Evolutionary conservation across 202 grass and related monocot genomes (phyloP), one percentile per base, ranked within the genome.

Genomic region (Schoenoplectus triqueter): DNA sequence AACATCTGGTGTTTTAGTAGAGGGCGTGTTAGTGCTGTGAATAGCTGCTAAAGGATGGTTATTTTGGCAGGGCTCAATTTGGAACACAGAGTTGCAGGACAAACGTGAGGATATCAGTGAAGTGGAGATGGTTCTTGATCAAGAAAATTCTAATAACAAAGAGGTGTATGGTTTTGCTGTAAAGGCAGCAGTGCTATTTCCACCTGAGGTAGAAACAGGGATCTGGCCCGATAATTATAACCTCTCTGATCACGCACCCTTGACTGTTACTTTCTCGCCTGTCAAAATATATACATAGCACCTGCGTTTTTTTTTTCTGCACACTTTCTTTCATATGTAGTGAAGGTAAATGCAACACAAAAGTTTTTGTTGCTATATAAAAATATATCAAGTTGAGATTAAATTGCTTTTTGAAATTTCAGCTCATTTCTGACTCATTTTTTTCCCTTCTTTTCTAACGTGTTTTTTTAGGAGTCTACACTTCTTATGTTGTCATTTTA

Each of bases 191-290:
- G 90, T 89, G 80, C 85, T 94, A 31, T 94, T 92, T 56, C 90
- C 92, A 13, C 90, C 90, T 17, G 92, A 94, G 73, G 90, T 92
- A 80, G 90, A 92, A 84, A 94, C 90, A 84, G 92, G 92, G 82
- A 90, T 87, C 84, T 94, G 92, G 92, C 92, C 92, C 14, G 90
- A 95, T 84, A 89, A 92, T 50, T 95, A 95, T 62, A 92, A 77
- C 73, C 92, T 95, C 48, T 95, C 92, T 39, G 92, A 95, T 63
- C 92, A 95, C 66, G 92, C 92, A 0, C 92, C 92, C 4, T 90
- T 92, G 2, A 94, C 92, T 21, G 92, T 92, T 46, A 91, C 92
- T 39, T 94, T 94, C 85, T 92, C 85, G n/a, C 92, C 92, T 89
- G 64, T 89, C 84, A 89, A 73, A 90, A 86, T 94, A 83, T 83